Conservation (phyloP, 768 basidiomycete genomes). For the Serendipita sp. region DNA sequence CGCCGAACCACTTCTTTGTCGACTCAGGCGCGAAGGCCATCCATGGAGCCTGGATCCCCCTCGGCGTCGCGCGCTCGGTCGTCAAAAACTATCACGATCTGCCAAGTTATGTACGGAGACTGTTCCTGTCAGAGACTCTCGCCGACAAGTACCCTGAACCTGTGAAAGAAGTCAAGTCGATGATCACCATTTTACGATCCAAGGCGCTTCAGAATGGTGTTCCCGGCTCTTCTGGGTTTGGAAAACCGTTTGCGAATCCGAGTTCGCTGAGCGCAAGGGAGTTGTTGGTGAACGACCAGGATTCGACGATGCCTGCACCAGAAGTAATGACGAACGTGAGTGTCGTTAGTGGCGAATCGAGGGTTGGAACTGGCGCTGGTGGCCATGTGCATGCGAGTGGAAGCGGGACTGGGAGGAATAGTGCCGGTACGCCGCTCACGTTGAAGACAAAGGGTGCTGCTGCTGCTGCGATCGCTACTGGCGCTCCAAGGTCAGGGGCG, state of each 20-base stretch:
- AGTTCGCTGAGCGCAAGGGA: neutral
- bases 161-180: neutral
- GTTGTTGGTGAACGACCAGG: neutral
- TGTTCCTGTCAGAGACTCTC: constrained; percentile 48
- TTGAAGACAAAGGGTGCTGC: neutral
- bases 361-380: neutral
- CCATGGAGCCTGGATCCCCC: constrained; percentile 56
- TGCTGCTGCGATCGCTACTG: neutral
- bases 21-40: constrained; percentile 37
- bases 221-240: neutral
- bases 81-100: constrained; percentile 26
- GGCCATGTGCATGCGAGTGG: neutral
- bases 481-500: neutral
- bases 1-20: constrained; percentile 33
- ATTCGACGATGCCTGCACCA: neutral
- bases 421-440: neutral
- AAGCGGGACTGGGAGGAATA: neutral
- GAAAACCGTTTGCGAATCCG: neutral
- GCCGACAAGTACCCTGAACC: constrained; percentile 41
- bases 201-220: neutral
- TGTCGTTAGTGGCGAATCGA: neutral
- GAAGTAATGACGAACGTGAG: neutral
- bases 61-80: constrained; percentile 37
- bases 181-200: neutral
- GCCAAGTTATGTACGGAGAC: constrained; percentile 25